These are phyloP conservation scores for Ganoderma meredithae DNA, from an alignment of 1,284 basidiomycete species.

Conservation along the genomic window DNA sequence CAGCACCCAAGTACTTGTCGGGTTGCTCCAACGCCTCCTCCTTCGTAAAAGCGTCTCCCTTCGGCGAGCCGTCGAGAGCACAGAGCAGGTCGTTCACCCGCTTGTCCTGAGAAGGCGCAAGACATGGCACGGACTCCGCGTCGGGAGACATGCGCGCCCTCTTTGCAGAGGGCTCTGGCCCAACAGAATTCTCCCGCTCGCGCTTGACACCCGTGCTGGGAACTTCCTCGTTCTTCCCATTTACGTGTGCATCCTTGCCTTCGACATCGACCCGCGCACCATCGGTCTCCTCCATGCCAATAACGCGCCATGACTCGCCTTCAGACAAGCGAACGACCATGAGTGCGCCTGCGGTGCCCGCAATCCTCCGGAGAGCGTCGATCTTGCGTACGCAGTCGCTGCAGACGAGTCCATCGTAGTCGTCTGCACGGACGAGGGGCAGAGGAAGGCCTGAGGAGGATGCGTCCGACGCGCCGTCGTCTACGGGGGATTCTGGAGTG, in stretches of 20 bases:
- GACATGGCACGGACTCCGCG: slow-evolving; percentile 47
- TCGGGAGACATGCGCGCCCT: slow-evolving; percentile 45
- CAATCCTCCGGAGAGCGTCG: slow-evolving; percentile 61
- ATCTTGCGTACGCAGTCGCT: slow-evolving; percentile 64
- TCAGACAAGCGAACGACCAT: slow-evolving; percentile 62
- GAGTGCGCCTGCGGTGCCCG: slow-evolving; percentile 67
- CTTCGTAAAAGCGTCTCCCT: neutral
- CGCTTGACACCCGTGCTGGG: slow-evolving; percentile 55
- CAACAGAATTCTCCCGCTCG: slow-evolving; percentile 48
- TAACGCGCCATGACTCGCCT: slow-evolving; percentile 57
- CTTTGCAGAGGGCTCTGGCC: slow-evolving; percentile 55
- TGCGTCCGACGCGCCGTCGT: slow-evolving; percentile 63
- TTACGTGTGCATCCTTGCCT: slow-evolving; percentile 9
- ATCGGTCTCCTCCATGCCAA: slow-evolving; percentile 43
- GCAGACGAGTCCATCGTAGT: slow-evolving; percentile 80
- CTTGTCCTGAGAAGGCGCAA: slow-evolving; percentile 55
- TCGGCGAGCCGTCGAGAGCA: neutral
- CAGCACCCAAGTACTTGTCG: slow-evolving; percentile 48
- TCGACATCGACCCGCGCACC: slow-evolving; percentile 32
- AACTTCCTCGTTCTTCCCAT: neutral
- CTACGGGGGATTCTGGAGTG: slow-evolving; percentile 37
- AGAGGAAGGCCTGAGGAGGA: slow-evolving; percentile 72
- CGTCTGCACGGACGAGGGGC: slow-evolving; percentile 64
- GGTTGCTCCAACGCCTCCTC: neutral
- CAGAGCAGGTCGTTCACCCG: slow-evolving; percentile 40